phyloP scores from a whole-genome alignment of 352 stramenopile species.

The Phytopythium boreale region DNA sequence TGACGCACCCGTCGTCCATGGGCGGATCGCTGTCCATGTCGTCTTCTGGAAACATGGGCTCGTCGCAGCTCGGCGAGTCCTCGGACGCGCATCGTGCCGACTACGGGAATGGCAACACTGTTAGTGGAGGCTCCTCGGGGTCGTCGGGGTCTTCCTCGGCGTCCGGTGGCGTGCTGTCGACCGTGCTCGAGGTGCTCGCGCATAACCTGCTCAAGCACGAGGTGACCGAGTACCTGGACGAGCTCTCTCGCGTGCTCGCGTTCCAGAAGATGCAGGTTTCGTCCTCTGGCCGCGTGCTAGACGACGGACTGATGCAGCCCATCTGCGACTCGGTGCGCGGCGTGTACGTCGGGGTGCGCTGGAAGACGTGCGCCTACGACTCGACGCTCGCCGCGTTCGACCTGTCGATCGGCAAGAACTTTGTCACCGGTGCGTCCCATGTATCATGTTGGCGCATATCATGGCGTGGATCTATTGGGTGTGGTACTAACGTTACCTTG shows the following conservation, averaged over 20 bases:
- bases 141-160: constrained; percentile 16
- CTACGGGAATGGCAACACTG: neutral
- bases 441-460: no score
- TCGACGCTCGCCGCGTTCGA: constrained; percentile 81
- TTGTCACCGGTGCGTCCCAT: constrained; percentile 45
- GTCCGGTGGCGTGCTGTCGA: constrained; percentile 43
- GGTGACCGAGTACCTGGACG: constrained; percentile 65
- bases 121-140: constrained; percentile 14
- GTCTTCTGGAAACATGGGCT: constrained; percentile 11
- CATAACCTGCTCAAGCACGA: constrained; percentile 83
- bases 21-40: constrained; percentile 14
- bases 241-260: constrained; percentile 58
- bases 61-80: neutral
- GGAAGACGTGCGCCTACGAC: constrained; percentile 79
- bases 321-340: constrained; percentile 83
- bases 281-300: constrained; percentile 57
- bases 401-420: constrained; percentile 82
- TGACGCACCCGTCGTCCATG: constrained; percentile 8
- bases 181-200: constrained; percentile 61
- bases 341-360: constrained; percentile 70
- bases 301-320: constrained; percentile 74
- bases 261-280: constrained; percentile 57
- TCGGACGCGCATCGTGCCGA: neutral
- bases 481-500: neutral
- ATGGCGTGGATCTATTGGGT: neutral